Conservation (phyloP, 371 early-diverging fungal species). For the Umbelopsis sp. region DNA sequence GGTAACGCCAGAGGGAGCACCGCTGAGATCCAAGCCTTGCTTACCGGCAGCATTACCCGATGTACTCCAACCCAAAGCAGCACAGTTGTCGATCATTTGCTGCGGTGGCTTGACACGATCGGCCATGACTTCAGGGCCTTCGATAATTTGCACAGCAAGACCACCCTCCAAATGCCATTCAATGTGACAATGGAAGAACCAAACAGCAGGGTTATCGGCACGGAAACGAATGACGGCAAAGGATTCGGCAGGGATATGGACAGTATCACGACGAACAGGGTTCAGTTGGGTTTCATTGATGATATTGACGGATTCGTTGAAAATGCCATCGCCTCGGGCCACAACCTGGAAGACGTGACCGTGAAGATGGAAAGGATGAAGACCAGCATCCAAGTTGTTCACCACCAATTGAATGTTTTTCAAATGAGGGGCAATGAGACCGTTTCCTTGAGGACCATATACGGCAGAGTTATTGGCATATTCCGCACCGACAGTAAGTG, state of each 20-base stretch:
- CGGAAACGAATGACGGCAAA: conserved; percentile 70
- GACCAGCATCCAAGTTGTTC: conserved; percentile 65
- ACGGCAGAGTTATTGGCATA: conserved; percentile 49
- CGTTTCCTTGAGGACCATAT: conserved; percentile 68
- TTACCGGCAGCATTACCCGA: conserved; percentile 77
- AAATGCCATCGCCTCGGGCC: conserved; percentile 49
- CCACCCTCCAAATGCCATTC: conserved; percentile 73
- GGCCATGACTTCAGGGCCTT: conserved; percentile 63
- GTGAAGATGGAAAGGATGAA: conserved; percentile 85
- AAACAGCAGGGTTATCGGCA: conserved; percentile 80
- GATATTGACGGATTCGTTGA: conserved; percentile 33
- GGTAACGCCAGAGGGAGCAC: conserved; percentile 55
- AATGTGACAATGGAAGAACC: conserved; percentile 84
- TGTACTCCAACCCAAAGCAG: conserved; percentile 51
- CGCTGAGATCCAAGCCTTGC: conserved; percentile 56
- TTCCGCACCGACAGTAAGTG: conserved; percentile 58
- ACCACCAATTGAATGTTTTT: conserved; percentile 57
- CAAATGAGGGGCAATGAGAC: conserved; percentile 56
- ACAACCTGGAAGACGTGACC: conserved; percentile 83
- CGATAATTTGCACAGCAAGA: conserved; percentile 61
- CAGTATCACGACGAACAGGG: conserved; percentile 70
- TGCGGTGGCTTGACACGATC: conserved; percentile 46
- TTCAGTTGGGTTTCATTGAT: conserved; percentile 42
- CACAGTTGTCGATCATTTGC: conserved; percentile 53
- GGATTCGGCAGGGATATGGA: conserved; percentile 60